Conservation (phyloP, 192 early-diverging fungal genomes). For the Rhizoclosmatium globosum region DNA sequence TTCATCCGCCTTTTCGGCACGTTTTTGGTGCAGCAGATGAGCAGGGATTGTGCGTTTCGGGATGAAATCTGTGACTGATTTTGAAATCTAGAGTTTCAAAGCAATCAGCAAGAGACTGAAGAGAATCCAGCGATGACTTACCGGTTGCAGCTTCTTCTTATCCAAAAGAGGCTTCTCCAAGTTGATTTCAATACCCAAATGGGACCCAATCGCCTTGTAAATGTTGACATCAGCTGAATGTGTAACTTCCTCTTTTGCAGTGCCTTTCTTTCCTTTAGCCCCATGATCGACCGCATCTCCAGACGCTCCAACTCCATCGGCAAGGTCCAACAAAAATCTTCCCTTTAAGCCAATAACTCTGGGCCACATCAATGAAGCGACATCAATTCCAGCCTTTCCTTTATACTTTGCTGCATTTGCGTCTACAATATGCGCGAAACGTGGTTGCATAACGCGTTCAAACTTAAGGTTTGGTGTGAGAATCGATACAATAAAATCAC, state of each 20-base stretch:
- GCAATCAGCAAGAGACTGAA: not conserved
- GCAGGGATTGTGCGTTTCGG: slow-evolving; percentile 54
- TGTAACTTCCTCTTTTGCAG: slow-evolving; percentile 27
- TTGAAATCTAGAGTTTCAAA: slow-evolving; percentile 53
- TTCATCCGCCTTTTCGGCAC: slow-evolving; percentile 57
- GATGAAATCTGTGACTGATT: slow-evolving; percentile 65
- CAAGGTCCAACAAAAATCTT: slow-evolving; percentile 33
- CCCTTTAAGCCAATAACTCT: slow-evolving; percentile 57
- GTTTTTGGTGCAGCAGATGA: slow-evolving; percentile 52
- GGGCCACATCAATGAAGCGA: slow-evolving; percentile 56
- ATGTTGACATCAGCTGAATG: slow-evolving; percentile 39
- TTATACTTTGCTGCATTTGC: slow-evolving; percentile 51
- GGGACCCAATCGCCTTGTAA: slow-evolving; percentile 54
- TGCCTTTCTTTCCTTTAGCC: not conserved
- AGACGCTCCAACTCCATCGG: slow-evolving; percentile 3
- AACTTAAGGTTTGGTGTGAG: slow-evolving; percentile 43
- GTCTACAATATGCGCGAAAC: slow-evolving; percentile 57
- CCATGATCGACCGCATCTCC: slow-evolving; percentile 3
- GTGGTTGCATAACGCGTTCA: slow-evolving; percentile 55
- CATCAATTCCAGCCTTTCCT: slow-evolving; percentile 54
- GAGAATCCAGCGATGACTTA: slow-evolving; percentile 25
- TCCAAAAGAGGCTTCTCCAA: slow-evolving; percentile 61
- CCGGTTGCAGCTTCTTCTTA: slow-evolving; percentile 67
- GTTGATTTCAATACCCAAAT: slow-evolving; percentile 50
- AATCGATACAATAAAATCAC: not conserved